These are phyloP conservation scores for Eleusine coracana DNA, from an alignment of 176 grass and related monocot genomes.

Conservation along the genomic window DNA sequence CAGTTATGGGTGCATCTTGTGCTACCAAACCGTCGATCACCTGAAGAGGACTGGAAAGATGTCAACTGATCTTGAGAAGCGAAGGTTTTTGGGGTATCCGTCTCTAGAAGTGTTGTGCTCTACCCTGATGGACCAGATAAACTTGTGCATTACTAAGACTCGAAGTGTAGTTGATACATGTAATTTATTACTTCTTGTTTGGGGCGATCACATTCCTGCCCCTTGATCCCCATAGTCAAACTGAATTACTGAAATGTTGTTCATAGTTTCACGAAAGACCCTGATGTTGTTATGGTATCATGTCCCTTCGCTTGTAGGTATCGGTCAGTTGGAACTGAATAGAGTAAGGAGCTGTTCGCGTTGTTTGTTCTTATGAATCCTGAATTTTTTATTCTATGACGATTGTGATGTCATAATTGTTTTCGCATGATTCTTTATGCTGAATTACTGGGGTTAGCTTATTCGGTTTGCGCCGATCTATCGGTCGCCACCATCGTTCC, in stretches of 20 bases:
- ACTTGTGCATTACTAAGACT: slow-evolving; percentile 59
- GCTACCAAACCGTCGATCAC: slow-evolving; percentile 61
- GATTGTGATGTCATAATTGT: neutral
- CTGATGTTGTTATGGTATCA: neutral
- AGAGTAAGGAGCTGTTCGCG: neutral
- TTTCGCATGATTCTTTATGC: neutral
- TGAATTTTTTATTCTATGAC: neutral
- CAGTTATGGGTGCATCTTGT: slow-evolving; percentile 61
- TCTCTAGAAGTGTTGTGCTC: slow-evolving; percentile 75
- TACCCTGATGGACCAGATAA: slow-evolving; percentile 74
- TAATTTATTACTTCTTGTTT: slow-evolving; percentile 1
- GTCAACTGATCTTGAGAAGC: slow-evolving; percentile 49
- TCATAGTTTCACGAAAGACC: neutral
- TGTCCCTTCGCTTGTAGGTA: neutral
- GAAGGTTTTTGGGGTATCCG: slow-evolving; percentile 70
- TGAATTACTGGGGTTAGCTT: neutral
- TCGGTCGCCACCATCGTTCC: neutral
- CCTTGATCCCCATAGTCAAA: neutral
- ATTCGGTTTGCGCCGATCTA: neutral
- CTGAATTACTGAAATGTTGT: neutral
- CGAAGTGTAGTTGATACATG: neutral
- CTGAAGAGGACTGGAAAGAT: slow-evolving; percentile 53
- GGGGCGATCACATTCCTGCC: neutral
- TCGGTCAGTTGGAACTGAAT: neutral
- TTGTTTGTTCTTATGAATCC: neutral